Evolutionary conservation across 768 basidiomycete species (phyloP), one percentile per base, ranked within the genome.

Genomic region (Rhodocollybia butyracea): DNA sequence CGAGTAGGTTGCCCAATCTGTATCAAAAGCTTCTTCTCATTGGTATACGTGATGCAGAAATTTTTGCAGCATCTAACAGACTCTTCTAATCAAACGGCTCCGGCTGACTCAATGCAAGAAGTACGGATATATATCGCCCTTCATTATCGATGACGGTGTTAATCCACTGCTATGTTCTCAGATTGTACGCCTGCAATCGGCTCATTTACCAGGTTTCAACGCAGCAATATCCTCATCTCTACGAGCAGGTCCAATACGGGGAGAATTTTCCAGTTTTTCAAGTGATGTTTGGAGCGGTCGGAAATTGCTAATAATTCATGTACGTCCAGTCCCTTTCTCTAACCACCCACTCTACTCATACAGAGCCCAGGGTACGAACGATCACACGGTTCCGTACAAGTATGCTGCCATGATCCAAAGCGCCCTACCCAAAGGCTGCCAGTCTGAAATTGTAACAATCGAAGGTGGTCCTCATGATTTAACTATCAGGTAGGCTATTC

Each of bases 111-210:
- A 15, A 73, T 81, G 31, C 68, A 73, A 3, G 80, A 83, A 67
- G 81, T 76, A 46, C 27, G 26, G 34, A 64, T 56, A 30, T 40
- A 29, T 1, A n/a, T 26, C 22, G 12, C 26, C 11, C 26, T 19
- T 15, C 19, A 39, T 21, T 26, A 54, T 12, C 19, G 26, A 50
- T 10, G 15, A 24, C 32, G 6, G 22, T 50, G 30, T 15, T 22
- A 11, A 38, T 27, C n/a, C 19, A 17, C 13, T 5, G 19, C 24
- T 31, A n/a, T n/a, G n/a, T n/a, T n/a, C n/a, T 24, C 57, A 88
- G 83, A 84, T 91, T 54, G 83, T 90, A 0, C 80, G 88, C n/a
- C 71, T 89, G 12, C 89, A 91, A 69, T 86, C 86, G 0, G 89
- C 89, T 1, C 84, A 89, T 63, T 76, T 91, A 5, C 80, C 85